Evolutionary conservation across 2,329 filamentous ascomycete genomes (phyloP), one percentile per base, ranked within the genome.

Genomic region (Colletotrichum gloeosporioides): DNA sequence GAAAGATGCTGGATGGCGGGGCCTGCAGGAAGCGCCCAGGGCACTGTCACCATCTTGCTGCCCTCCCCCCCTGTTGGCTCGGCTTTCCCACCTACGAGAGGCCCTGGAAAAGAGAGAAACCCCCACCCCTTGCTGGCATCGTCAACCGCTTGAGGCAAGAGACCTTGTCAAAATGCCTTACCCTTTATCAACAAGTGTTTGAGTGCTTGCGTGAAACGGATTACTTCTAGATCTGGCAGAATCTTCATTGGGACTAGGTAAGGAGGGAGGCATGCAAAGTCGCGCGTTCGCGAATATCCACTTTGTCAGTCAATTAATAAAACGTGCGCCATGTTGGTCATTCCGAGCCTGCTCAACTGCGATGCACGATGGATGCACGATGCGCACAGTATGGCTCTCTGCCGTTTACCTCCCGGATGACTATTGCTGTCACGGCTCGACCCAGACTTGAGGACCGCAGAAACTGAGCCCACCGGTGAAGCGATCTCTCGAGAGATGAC

Each of bases 1-100:
- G 39, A 65, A 74, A 74, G 59, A 74, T 74, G 70, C 44, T 39
- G 65, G 65, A 74, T 69, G 64, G 74, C 64, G 74, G 74, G 74
- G 74, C 64, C 67, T 59, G 44, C 73, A 69, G 70, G 49, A 75
- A 49, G 32, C 29, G 27, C 39, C 62, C 63, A 73, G 55, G 55
- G 49, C 22, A 22, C 29, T 25, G 8, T 32, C 53, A 36, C 44
- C 44, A 53, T 53, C 44, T 25, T 53, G 44, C 44, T 22, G 44
- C 44, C 44, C 4, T 53, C n/a, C n/a, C n/a, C 53, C 64, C 36
- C 29, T 73, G 53, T 27, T 65, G 62, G 15, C n/a, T n/a, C 10
- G 13, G 32, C 53, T 68, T 69, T 73, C 59, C 27, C 49, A 55
- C 59, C 49, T 34, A 44, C 39, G 22, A 68, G 25, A 49, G 39